Conservation (phyloP, 768 basidiomycete species). For the Pisolithus sp. region DNA sequence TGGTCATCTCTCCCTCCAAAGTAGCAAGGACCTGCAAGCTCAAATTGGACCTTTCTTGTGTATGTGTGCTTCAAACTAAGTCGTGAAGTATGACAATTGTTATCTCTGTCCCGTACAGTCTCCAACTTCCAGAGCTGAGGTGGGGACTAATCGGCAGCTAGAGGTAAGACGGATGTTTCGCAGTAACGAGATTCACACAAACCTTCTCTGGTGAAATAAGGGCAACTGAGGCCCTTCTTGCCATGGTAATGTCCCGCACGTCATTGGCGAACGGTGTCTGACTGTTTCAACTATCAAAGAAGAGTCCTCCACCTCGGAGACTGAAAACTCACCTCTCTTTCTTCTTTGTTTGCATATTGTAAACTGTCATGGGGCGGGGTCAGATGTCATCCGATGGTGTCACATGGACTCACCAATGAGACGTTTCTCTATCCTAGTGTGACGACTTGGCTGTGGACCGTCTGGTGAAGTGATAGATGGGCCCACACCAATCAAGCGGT, state of each 20-base stretch:
- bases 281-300: slow-evolving; percentile 24
- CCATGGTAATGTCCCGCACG: slow-evolving; percentile 45
- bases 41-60: slow-evolving; percentile 58
- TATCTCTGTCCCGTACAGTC: slow-evolving; percentile 44
- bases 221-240: slow-evolving; percentile 38
- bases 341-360: slow-evolving; percentile 38
- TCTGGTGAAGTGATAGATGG: slow-evolving; percentile 37
- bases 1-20: slow-evolving; percentile 79
- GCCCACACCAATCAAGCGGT: slow-evolving; percentile 44
- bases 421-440: slow-evolving; percentile 47
- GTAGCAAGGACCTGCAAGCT: slow-evolving; percentile 78
- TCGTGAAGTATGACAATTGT: slow-evolving; percentile 26
- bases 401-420: slow-evolving; percentile 38
- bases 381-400: not conserved
- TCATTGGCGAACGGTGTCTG: slow-evolving; percentile 52
- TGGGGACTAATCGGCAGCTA: slow-evolving; percentile 42
- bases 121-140: slow-evolving; percentile 76
- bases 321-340: slow-evolving; percentile 37
- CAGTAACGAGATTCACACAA: slow-evolving; percentile 7
- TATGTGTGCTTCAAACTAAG: slow-evolving; percentile 58
- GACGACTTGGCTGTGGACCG: slow-evolving; percentile 41
- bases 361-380: slow-evolving; percentile 28
- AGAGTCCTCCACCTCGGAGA: not conserved
- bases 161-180: not conserved
- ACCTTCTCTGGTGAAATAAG: slow-evolving; percentile 33